phyloP scores from a whole-genome alignment of 1,284 basidiomycete genomes.

The Boletus smithii region DNA sequence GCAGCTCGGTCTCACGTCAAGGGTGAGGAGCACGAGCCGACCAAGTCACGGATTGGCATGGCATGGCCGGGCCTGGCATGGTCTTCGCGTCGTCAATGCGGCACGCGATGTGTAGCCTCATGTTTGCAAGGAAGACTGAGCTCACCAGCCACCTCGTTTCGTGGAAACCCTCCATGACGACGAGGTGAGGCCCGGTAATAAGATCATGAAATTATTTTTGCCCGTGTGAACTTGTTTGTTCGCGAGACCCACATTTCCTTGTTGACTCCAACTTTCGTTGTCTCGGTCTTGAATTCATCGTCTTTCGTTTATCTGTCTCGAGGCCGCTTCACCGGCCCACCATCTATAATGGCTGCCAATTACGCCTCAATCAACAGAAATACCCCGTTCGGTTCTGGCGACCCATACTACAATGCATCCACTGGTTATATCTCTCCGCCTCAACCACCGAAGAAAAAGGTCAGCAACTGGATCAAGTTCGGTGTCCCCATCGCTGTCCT shows the following conservation, averaged over 20 bases:
- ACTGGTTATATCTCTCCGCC: slow-evolving; percentile 60
- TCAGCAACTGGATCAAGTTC: slow-evolving; percentile 52
- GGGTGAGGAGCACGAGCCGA: too few relatives aligned
- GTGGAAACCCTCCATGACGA: neutral
- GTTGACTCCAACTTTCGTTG: neutral
- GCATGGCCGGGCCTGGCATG: too few relatives aligned
- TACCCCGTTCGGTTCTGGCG: slow-evolving; percentile 51
- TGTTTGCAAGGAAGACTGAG: too few relatives aligned
- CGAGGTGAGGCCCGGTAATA: too few relatives aligned
- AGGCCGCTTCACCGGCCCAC: slow-evolving; percentile 14
- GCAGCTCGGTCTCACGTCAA: too few relatives aligned
- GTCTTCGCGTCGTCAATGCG: too few relatives aligned
- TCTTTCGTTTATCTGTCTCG: slow-evolving; percentile 27
- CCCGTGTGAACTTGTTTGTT: too few relatives aligned
- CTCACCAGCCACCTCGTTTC: too few relatives aligned
- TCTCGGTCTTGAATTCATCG: slow-evolving; percentile 15
- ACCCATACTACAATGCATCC: slow-evolving; percentile 65
- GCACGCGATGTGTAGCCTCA: too few relatives aligned
- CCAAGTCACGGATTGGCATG: too few relatives aligned
- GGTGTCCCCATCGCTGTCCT: slow-evolving; percentile 53
- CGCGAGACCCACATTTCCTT: too few relatives aligned
- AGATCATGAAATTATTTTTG: too few relatives aligned
- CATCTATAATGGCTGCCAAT: slow-evolving; percentile 35
- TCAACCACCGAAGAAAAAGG: slow-evolving; percentile 36
- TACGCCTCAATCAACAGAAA: slow-evolving; percentile 45